Base-by-base conservation (phyloP, 148 eudicot genomes). In the Euryodendron excelsum region DNA sequence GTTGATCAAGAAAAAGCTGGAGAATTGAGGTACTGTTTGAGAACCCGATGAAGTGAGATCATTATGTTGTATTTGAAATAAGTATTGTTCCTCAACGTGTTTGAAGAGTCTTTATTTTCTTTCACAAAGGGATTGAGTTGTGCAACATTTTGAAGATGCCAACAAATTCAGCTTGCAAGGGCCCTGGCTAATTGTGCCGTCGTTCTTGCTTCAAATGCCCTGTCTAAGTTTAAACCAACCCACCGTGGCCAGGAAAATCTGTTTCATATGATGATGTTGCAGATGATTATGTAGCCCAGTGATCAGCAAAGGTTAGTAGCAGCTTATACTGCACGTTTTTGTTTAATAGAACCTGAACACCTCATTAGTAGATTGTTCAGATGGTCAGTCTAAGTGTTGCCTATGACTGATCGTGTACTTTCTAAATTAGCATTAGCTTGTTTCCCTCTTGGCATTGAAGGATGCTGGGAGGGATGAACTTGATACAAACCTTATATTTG, bases 221-320 rank as follows among this genome's bases (percentile, higher is more conserved):
- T n/a, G 2, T 48, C 52, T 48, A 13, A 48, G 58, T n/a, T n/a
- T n/a, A n/a, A n/a, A n/a, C 88, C 2, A 64, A 86, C 66, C 96
- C 92, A 60, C 89, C 87, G 28, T 56, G 88, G 65, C 65, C 71
- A 28, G 94, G 82, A 60, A 79, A 71, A 34, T 82, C 88, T 69
- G 74, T 80, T 18, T 77, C 59, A 2, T 33, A 50, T 74, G 87
- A 82, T 77, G 90, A 88, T 77, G 70, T 77, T 62, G 44, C 45
- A 1, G 90, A 81, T 80, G 86, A 81, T 47, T 59, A 30, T 75
- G 47, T 72, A 47, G 56, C 60, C 4, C 30, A 52, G 52, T 80
- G 86, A 69, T 70, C 55, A 14, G 66, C 47, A 11, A 78, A 89
- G 93, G 97, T 90, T 63, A 71, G 85, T 81, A 61, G 17, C 55